A percentile compares a stretch with the other conserved stretches of the same genome.
These are phyloP conservation scores for Ustilago shanxiensis DNA, from an alignment of 1,284 basidiomycete species.

Conservation along the genomic window DNA sequence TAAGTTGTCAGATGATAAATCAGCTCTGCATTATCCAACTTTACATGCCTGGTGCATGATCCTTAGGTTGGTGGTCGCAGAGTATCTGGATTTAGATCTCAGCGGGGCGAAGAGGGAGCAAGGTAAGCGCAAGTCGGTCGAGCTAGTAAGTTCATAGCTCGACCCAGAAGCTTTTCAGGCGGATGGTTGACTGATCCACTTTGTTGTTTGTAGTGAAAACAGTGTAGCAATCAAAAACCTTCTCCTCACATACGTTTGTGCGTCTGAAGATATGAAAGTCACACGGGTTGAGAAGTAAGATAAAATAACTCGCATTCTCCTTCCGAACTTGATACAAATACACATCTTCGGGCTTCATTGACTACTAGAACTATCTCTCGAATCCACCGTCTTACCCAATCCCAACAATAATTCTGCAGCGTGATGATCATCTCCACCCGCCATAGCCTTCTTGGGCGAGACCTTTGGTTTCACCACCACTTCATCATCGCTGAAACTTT, in stretches of 20 bases:
- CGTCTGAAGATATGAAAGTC: too few species aligned
- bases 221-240: too few species aligned
- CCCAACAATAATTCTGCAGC: slow-evolving; percentile 60
- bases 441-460: slow-evolving; percentile 29
- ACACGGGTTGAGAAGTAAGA: too few species aligned
- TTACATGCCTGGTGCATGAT: slow-evolving; percentile 86
- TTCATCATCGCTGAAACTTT: slow-evolving; percentile 40
- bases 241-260: too few species aligned
- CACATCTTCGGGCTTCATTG: neutral
- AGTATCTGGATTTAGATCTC: slow-evolving; percentile 82
- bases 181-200: too few species aligned
- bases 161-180: too few species aligned
- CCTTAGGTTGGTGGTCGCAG: slow-evolving; percentile 86
- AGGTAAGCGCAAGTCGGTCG: slow-evolving; percentile 15
- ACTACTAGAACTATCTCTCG: slow-evolving; percentile 24
- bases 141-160: slow-evolving; percentile 42
- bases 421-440: slow-evolving; percentile 44
- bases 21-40: slow-evolving; percentile 85
- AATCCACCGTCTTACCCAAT: slow-evolving; percentile 40
- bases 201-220: too few species aligned
- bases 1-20: slow-evolving; percentile 86
- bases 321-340: too few species aligned
- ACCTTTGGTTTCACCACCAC: slow-evolving; percentile 1
- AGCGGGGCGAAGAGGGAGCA: slow-evolving; percentile 2
- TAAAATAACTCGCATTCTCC: too few species aligned